Base-by-base conservation (phyloP, 2,329 filamentous ascomycete species). In the Exophiala sp. region DNA sequence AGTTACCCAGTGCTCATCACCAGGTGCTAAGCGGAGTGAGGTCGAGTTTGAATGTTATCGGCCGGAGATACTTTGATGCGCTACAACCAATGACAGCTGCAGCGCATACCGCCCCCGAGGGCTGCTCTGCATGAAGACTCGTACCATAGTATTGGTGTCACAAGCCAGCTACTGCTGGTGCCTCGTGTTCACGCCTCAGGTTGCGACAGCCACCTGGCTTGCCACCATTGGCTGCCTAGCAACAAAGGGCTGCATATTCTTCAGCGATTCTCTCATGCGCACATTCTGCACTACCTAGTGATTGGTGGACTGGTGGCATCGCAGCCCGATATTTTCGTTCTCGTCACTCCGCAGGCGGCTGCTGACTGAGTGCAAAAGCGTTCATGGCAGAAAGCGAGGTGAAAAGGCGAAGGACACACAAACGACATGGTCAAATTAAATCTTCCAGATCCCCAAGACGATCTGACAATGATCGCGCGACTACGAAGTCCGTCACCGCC, bases 221-320 rank as follows among this genome's bases (percentile, higher is more conserved):
- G 33, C 49, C 35, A 29, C 52, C 11, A 60, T 60, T 60, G 57
- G 57, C 38, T 48, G 57, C 57, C 52, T 34, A 41, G 29, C 33
- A 21, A 20, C 3, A 12, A 14, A 21, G n/a, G 41, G 21, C 18
- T 43, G 41, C 41, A 12, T 21, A 10, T 34, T 11, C 24, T 44
- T 14, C 39, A 42, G 14, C 10, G 16, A 18, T 33, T 36, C 39
- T 41, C 21, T 47, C 41, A 47, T 50, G 40, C 29, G 46, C 36
- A 35, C 42, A 45, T 47, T 36, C 32, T 47, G 48, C 38, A 44
- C 54, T 36, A 47, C 36, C 33, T 24, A 39, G 8, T 60, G 54
- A 60, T 60, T 60, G 57, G 57, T 45, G 44, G 16, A n/a, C n/a
- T 11, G 20, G 20, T 33, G 20, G 32, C 20, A 46, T 52, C 42